Evolutionary conservation across 164 flowering plant genomes (phyloP), one percentile per base, ranked within the genome.

Genomic region (Piper betle): DNA sequence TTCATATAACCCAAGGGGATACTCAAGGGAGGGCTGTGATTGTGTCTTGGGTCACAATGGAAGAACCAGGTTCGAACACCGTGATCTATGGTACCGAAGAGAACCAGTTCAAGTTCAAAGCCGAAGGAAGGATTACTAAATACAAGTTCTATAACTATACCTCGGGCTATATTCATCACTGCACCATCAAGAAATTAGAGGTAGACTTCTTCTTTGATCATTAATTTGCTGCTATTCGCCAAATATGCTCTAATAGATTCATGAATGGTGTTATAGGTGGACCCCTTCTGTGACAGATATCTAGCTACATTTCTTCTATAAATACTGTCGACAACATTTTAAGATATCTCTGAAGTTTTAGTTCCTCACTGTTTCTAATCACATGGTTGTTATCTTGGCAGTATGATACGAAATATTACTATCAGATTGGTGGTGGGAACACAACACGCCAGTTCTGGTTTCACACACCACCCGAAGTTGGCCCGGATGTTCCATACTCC

Each of bases 111-210:
- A 75, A 69, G 64, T 59, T 17, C 18, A 25, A 12, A 4, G 86
- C 82, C 1, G 37, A 68, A 13, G 83, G 85, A 52, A 62, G 9
- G 13, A 55, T 70, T 15, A 43, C 62, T 16, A 78, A 72, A 18
- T 86, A 88, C 66, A 86, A 70, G 58, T 88, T 16, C 71, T 78
- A 70, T 67, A 80, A 81, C 68, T 82, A 90, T 54, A 85, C 84
- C 19, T 87, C 95, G 55, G 97, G 90, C 10, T 85, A 69, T 67
- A 84, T 90, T 68, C 95, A 85, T 58, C 91, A 85, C 37, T 85
- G 90, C 69, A 73, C 79, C 66, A 74, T 90, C 50, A 65, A 55
- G 53, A 60, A 81, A 39, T 67, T 90, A 65, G 63, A 82, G 86
- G 97, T 87, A 48, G 46, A 19, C 42, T 53, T 42, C 15, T 12